These are phyloP conservation scores for Rhodotorula sp. DNA, from an alignment of 1,284 basidiomycete species.

Conservation along the genomic window DNA sequence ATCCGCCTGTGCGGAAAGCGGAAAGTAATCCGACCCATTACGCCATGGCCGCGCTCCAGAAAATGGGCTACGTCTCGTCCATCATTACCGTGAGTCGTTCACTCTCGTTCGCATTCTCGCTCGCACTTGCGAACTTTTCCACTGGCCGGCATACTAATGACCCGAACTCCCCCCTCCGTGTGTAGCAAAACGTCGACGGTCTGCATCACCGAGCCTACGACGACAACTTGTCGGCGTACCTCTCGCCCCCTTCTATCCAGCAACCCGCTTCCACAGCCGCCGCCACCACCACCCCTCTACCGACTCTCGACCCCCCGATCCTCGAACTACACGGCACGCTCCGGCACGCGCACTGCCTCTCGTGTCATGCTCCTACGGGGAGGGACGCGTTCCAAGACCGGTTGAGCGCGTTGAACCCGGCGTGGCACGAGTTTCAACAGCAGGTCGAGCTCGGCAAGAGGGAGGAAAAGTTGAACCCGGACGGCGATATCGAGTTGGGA, in stretches of 20 bases:
- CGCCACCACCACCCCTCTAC: conserved; percentile 50
- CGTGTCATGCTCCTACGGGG: conserved; percentile 64
- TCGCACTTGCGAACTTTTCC: background rate
- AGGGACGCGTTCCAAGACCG: conserved; percentile 71
- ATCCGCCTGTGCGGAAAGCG: conserved; percentile 57
- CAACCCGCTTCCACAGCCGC: conserved; percentile 16
- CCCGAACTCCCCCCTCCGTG: background rate
- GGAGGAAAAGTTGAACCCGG: conserved; percentile 78
- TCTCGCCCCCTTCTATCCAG: conserved; percentile 19
- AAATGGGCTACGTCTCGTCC: conserved; percentile 60
- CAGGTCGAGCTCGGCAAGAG: conserved; percentile 60
- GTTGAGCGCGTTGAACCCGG: conserved; percentile 65
- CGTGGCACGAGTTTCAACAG: conserved; percentile 69
- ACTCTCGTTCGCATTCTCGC: background rate
- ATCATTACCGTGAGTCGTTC: conserved; percentile 68
- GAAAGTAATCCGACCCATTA: conserved; percentile 83
- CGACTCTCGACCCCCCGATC: conserved; percentile 52
- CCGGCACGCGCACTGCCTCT: conserved; percentile 58
- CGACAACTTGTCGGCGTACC: conserved; percentile 29
- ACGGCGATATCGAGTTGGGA: conserved; percentile 67
- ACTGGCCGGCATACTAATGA: no score
- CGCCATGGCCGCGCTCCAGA: conserved; percentile 75
- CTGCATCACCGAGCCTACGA: conserved; percentile 31
- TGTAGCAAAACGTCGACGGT: conserved; percentile 61
- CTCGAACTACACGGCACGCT: conserved; percentile 87